phyloP scores from a whole-genome alignment of 2,329 filamentous ascomycete species.

The Calonectria pseudoreteaudii region DNA sequence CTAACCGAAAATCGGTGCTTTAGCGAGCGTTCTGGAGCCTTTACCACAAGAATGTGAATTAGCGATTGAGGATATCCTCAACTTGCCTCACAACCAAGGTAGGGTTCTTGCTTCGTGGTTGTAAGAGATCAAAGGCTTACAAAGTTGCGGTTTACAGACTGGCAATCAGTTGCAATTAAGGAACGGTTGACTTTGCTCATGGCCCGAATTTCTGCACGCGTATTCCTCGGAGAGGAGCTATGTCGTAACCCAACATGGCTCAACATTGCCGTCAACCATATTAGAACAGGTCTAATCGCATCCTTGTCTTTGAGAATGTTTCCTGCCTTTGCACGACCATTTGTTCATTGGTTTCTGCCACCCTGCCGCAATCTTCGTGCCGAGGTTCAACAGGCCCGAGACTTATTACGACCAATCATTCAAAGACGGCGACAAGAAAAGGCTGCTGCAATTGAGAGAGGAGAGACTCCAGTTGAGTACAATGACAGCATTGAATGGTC shows the following conservation, averaged over 20 bases:
- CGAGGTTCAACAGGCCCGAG: neutral
- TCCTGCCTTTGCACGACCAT: neutral
- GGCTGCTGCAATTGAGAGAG: neutral
- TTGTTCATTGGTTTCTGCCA: conserved; percentile 1
- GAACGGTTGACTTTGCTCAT: neutral
- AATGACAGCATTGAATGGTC: neutral
- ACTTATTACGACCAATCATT: neutral
- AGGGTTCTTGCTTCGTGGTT: neutral
- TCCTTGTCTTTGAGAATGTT: neutral
- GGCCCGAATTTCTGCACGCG: neutral
- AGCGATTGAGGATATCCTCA: neutral
- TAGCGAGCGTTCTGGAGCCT: neutral
- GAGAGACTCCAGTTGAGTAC: neutral
- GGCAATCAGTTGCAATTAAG: neutral
- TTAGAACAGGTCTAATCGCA: neutral
- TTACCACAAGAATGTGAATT: neutral
- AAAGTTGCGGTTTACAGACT: neutral
- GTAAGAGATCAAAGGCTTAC: neutral
- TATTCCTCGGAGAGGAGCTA: neutral
- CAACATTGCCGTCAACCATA: neutral
- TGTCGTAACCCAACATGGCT: neutral
- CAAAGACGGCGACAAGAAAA: neutral
- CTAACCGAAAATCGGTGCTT: neutral
- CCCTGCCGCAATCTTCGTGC: neutral
- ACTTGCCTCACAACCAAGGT: neutral